phyloP scores from a whole-genome alignment of 1,284 basidiomycete species.

The Marasmius fiardii region DNA sequence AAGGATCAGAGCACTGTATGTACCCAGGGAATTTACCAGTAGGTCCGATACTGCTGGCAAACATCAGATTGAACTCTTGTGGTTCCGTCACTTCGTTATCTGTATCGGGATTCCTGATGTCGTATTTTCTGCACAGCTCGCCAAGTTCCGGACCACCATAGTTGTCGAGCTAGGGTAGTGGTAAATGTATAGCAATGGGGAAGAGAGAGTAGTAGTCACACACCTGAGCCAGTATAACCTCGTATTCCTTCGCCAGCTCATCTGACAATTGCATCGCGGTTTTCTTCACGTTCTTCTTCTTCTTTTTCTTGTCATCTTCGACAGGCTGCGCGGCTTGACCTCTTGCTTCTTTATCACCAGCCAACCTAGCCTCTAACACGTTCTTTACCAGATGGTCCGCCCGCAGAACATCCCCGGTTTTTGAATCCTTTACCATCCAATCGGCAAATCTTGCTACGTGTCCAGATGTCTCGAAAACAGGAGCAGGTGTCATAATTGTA shows the following conservation, averaged over 20 bases:
- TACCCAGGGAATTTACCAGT: conserved; percentile 96
- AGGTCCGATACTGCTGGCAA: conserved; percentile 94
- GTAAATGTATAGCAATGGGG: background rate
- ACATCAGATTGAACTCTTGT: conserved; percentile 99
- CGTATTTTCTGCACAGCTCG: conserved; percentile 79
- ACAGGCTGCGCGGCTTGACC: conserved; percentile 53
- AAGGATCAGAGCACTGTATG: conserved; percentile 18
- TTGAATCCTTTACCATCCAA: conserved; percentile 98
- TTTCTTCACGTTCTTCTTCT: conserved; percentile 82
- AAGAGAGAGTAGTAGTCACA: conserved; percentile 4
- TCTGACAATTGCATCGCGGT: conserved; percentile 79
- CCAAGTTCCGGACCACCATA: conserved; percentile 89
- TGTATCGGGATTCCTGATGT: conserved; percentile 89
- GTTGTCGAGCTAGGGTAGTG: conserved; percentile 80
- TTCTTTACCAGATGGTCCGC: conserved; percentile 97
- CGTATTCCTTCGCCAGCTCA: conserved; percentile 75
- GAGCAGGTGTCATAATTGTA: conserved; percentile 93
- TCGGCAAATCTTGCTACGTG: conserved; percentile 99
- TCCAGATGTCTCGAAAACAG: conserved; percentile 97
- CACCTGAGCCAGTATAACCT: conserved; percentile 82
- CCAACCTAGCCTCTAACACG: conserved; percentile 88
- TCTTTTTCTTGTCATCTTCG: conserved; percentile 68
- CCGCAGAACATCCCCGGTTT: conserved; percentile 95
- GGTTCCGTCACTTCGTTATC: conserved; percentile 92
- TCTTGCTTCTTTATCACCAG: conserved; percentile 91